Evolutionary conservation across 148 eudicot genomes (phyloP).

Genomic region (Talinum fruticosum): DNA sequence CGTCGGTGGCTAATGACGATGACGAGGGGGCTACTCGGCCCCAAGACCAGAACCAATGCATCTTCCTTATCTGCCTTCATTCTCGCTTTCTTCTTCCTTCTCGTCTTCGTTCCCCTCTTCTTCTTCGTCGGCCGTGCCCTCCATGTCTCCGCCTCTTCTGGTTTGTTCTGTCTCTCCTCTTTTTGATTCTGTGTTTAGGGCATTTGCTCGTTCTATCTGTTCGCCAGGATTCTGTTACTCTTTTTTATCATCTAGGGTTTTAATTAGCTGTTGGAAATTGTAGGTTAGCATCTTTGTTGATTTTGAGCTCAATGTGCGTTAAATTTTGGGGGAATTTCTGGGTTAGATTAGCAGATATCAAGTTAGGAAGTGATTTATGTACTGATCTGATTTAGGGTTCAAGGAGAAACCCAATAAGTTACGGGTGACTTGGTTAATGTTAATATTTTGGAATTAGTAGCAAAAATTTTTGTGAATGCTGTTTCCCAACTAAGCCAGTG

Average conservation of each 20-base stretch:
- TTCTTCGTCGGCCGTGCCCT: slow-evolving; percentile 55
- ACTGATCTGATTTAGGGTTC: not conserved
- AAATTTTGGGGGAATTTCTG: not conserved
- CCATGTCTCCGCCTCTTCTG: slow-evolving; percentile 27
- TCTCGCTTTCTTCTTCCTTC: slow-evolving; percentile 39
- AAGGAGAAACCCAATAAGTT: not conserved
- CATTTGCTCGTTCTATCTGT: not conserved
- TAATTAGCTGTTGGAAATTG: not conserved
- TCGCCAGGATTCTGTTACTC: not conserved
- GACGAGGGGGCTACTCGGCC: slow-evolving; percentile 40
- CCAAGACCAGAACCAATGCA: slow-evolving; percentile 46
- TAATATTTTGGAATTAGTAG: not conserved
- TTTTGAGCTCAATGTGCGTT: not conserved
- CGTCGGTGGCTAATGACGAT: slow-evolving; percentile 43
- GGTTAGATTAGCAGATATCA: not conserved
- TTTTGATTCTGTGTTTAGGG: slow-evolving; percentile 4
- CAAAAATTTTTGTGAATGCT: not conserved
- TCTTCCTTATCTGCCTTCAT: slow-evolving; percentile 30
- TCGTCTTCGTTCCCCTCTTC: slow-evolving; percentile 44
- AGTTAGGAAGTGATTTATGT: not conserved
- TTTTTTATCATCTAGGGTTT: slow-evolving; percentile 11
- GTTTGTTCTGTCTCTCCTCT: slow-evolving; percentile 14
- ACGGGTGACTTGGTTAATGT: too few species aligned
- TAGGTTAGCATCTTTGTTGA: not conserved
- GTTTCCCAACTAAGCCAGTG: not conserved